Evolutionary conservation across 495 filamentous ascomycete species (phyloP).

Genomic region (Trichoderma reesei): DNA sequence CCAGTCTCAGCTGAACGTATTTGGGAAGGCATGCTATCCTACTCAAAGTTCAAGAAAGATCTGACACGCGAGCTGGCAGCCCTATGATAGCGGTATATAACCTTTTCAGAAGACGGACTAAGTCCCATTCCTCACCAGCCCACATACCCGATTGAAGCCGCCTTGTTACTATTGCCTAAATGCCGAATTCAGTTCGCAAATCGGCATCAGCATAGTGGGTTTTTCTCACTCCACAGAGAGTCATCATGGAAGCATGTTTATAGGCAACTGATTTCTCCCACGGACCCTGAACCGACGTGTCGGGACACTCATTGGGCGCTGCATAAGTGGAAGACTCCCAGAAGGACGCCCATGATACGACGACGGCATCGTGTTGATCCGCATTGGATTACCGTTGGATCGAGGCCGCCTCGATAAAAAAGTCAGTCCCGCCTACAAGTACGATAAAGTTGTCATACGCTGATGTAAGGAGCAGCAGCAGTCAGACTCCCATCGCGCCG

Average conservation of each 20-base stretch:
- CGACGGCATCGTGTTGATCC: background rate
- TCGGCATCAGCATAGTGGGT: no score
- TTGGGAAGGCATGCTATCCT: background rate
- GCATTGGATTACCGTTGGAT: background rate
- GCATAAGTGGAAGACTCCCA: no score
- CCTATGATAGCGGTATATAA: background rate
- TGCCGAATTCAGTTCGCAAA: no score
- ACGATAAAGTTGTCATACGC: background rate
- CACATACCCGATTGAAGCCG: no score
- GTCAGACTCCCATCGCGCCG: background rate
- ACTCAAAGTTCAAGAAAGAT: background rate
- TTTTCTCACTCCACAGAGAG: no score
- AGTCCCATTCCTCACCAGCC: no score
- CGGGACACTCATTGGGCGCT: no score
- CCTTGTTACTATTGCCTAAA: no score
- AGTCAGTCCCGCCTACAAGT: background rate
- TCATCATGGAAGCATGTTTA: background rate
- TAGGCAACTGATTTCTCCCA: background rate
- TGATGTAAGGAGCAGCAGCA: background rate
- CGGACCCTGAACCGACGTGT: no score
- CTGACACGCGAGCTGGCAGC: background rate
- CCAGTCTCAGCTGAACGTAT: background rate
- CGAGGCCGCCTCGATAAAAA: background rate
- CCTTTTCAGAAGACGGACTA: background rate
- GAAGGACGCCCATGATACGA: background rate